Conservation (phyloP, 139 green algal species). For the Mesotaenium endlicherianum region DNA sequence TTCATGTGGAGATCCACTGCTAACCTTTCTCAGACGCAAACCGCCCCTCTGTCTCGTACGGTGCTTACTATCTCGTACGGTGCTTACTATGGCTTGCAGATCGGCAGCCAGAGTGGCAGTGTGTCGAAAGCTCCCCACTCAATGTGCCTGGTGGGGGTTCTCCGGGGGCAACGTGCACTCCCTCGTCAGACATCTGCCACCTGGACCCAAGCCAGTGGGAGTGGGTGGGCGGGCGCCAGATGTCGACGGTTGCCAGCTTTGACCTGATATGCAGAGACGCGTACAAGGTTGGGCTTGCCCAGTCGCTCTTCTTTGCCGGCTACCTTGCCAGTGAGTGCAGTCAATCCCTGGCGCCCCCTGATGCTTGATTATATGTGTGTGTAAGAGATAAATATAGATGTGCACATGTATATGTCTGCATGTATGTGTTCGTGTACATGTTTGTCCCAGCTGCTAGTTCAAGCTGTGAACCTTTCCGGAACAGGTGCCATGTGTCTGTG, state of each 20-base stretch:
- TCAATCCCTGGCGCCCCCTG: neutral
- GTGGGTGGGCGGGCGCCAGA: neutral
- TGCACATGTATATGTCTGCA: neutral
- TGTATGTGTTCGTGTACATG: no score
- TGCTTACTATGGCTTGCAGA: no score
- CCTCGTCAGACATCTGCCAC: neutral
- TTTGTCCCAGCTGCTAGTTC: no score
- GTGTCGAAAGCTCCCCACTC: neutral
- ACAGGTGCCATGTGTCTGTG: no score
- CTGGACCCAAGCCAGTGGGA: neutral
- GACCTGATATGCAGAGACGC: neutral
- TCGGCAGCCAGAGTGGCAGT: neutral
- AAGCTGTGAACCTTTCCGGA: no score
- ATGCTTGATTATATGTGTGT: neutral
- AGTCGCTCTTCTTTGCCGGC: slow-evolving; percentile 9
- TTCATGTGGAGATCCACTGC: no score
- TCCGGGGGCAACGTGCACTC: neutral
- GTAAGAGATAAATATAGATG: no score
- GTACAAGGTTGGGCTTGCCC: slow-evolving; percentile 8
- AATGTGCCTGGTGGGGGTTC: neutral
- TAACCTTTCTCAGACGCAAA: no score
- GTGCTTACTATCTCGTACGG: no score
- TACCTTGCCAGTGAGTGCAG: slow-evolving; percentile 4
- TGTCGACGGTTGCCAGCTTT: neutral
- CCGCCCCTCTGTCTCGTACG: no score